Conservation (phyloP, 23 red algal genomes). For the Gracilaria caudata region DNA sequence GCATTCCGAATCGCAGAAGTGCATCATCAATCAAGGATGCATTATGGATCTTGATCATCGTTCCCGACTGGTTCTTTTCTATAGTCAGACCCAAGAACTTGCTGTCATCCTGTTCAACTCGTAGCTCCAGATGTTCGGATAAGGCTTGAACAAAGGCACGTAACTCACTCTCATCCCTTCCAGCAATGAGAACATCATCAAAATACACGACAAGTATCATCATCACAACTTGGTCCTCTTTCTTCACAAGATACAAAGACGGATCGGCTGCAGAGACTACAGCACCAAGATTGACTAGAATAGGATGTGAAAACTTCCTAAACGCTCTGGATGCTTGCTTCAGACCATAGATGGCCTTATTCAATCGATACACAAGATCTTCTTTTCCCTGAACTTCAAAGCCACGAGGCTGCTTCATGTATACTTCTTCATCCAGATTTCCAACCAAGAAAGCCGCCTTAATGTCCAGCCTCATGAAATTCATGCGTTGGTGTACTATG, state of each 20-base stretch:
- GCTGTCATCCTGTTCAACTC: constrained; percentile 3
- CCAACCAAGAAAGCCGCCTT: constrained; percentile 49
- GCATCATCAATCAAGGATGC: not conserved
- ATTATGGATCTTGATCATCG: constrained; percentile 22
- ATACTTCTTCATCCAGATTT: constrained; percentile 38
- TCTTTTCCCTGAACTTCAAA: constrained; percentile 16
- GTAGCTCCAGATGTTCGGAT: not conserved
- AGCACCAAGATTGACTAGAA: not conserved
- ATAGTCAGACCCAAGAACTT: not conserved
- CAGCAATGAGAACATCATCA: constrained; percentile 37
- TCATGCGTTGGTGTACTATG: not conserved
- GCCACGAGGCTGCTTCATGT: constrained; percentile 41
- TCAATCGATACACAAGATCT: not conserved
- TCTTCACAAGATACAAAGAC: not conserved
- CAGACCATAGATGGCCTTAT: constrained; percentile 21
- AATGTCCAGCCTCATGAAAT: constrained; percentile 6
- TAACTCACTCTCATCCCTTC: not conserved
- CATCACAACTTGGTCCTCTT: not conserved
- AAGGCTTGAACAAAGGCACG: not conserved
- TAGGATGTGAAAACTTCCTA: constrained; percentile 14
- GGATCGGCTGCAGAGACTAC: not conserved
- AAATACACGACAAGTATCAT: constrained; percentile 14
- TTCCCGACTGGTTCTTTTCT: not conserved
- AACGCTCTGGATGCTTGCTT: constrained; percentile 33
- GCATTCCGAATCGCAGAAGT: too few species aligned